Evolutionary conservation across 768 basidiomycete genomes (phyloP).

Genomic region (Trametes villosa): DNA sequence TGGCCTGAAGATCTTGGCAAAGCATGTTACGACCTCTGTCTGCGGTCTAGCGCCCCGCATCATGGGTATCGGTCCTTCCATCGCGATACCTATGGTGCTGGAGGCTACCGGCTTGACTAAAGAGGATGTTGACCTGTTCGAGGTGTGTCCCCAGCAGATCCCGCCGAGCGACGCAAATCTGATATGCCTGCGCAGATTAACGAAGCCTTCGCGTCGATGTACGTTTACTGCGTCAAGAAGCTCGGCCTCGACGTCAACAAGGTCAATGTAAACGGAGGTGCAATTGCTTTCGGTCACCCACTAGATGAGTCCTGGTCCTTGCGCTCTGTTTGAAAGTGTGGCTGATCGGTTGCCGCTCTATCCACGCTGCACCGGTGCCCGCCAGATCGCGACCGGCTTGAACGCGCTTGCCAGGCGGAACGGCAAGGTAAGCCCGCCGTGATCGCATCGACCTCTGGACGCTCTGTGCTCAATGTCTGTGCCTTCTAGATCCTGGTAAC

Average conservation of each 20-base stretch:
- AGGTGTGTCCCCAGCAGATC: too few relatives aligned
- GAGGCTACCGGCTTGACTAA: conserved; percentile 65
- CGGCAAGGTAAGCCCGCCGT: conserved; percentile 56
- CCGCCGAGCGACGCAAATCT: too few relatives aligned
- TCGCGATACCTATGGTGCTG: conserved; percentile 82
- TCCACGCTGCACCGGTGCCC: conserved; percentile 79
- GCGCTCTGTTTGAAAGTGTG: neutral
- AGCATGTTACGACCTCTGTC: conserved; percentile 74
- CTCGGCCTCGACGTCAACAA: conserved; percentile 65
- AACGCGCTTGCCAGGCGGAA: conserved; percentile 70
- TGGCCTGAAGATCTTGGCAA: conserved; percentile 74
- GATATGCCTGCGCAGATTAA: conserved; percentile 62
- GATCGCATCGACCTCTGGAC: conserved; percentile 7
- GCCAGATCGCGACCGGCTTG: conserved; percentile 85
- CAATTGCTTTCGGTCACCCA: conserved; percentile 85
- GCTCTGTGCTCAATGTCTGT: conserved; percentile 35
- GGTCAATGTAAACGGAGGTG: conserved; percentile 90
- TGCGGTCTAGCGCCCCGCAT: conserved; percentile 78
- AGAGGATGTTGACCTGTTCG: conserved; percentile 78
- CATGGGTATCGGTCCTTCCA: conserved; percentile 87
- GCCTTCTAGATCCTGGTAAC: conserved; percentile 66
- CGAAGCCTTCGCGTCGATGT: conserved; percentile 89
- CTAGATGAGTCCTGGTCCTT: conserved; percentile 59
- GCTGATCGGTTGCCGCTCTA: conserved; percentile 28
- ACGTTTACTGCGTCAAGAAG: conserved; percentile 69